phyloP scores from a whole-genome alignment of 306 rosid species.

The Hippophae tibetana region DNA sequence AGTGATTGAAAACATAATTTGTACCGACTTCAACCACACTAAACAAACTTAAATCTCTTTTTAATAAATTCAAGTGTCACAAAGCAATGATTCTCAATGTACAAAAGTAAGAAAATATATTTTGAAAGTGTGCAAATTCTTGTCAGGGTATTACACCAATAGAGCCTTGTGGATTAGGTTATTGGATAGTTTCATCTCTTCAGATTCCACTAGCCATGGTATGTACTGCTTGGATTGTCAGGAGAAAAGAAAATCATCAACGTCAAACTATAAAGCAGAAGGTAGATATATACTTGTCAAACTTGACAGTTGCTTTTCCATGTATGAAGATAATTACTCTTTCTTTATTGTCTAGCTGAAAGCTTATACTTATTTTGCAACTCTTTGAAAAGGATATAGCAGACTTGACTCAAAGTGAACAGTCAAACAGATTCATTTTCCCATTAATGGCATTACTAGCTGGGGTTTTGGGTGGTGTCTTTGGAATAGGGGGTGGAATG shows the following conservation, averaged over 20 bases:
- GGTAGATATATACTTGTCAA: constrained; percentile 25
- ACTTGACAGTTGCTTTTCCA: background rate
- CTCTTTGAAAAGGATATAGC: constrained; percentile 28
- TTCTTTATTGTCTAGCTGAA: background rate
- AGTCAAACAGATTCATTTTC: constrained; percentile 43
- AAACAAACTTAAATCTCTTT: too few relatives aligned
- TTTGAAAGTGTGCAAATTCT: constrained; percentile 8
- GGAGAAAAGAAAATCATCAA: constrained; percentile 36
- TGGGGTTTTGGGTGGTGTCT: constrained; percentile 73
- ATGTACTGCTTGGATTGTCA: constrained; percentile 60
- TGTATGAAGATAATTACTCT: too few relatives aligned
- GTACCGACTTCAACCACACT: too few relatives aligned
- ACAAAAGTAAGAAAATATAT: background rate
- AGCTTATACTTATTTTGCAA: background rate
- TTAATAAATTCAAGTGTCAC: too few relatives aligned
- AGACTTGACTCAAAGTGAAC: constrained; percentile 16
- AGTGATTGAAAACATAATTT: too few relatives aligned
- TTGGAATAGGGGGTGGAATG: constrained; percentile 98
- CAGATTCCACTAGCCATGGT: constrained; percentile 72
- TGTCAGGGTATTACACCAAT: constrained; percentile 55
- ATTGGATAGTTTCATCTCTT: constrained; percentile 64
- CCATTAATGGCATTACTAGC: constrained; percentile 70
- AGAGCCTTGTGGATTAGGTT: constrained; percentile 67
- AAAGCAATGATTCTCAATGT: background rate
- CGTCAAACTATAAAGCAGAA: constrained; percentile 29